phyloP scores from a whole-genome alignment of 768 basidiomycete genomes.

The Leccinum ochraceum region DNA sequence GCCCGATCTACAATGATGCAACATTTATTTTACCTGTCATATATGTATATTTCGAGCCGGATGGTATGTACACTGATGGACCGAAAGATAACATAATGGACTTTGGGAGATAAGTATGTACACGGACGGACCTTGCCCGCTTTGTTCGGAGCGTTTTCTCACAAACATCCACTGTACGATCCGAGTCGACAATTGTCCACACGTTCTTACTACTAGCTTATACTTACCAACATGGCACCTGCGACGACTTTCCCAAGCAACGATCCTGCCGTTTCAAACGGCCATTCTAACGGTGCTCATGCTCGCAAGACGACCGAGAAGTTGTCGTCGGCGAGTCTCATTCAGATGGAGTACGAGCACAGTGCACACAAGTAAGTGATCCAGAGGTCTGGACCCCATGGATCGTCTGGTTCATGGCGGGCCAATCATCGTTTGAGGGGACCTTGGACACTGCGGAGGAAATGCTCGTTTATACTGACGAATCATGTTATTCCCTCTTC shows the following conservation, averaged over 20 bases:
- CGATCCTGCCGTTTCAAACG: slow-evolving; percentile 7
- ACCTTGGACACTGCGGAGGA: slow-evolving; percentile 7
- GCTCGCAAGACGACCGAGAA: slow-evolving; percentile 24
- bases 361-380: slow-evolving; percentile 84
- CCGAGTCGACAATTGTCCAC: not conserved
- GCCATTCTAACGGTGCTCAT: slow-evolving; percentile 12
- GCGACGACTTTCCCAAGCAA: slow-evolving; percentile 16
- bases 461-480: slow-evolving; percentile 27
- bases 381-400: not conserved
- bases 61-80: not conserved
- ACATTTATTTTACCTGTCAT: slow-evolving; percentile 1
- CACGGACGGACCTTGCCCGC: slow-evolving; percentile 24
- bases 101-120: not conserved
- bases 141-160: not conserved
- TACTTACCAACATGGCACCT: slow-evolving; percentile 26
- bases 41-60: not conserved
- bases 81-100: not conserved
- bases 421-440: slow-evolving; percentile 19
- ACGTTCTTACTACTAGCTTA: not conserved
- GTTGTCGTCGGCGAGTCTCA: slow-evolving; percentile 66
- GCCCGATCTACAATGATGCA: slow-evolving; percentile 51
- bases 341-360: slow-evolving; percentile 78
- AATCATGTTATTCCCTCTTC: slow-evolving; percentile 39
- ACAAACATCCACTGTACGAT: slow-evolving; percentile 1
- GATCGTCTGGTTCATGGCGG: not conserved